These are phyloP conservation scores for Hordeum vulgare DNA, from an alignment of 176 grass and related monocot species.

Conservation along the genomic window MorexV3_pseudomolecules_assembly NC_058520.1:11973050-11973549, in stretches of 20 bases:
- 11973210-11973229: too few species aligned
- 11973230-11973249: too few species aligned
- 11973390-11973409: slow-evolving; percentile 2
- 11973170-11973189: neutral
- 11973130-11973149: neutral
- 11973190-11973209: too few species aligned
- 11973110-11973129: neutral
- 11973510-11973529: too few species aligned
- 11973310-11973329: neutral
- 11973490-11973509: too few species aligned
- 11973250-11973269: too few species aligned
- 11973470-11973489: too few species aligned
- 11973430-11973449: too few species aligned
- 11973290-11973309: too few species aligned
- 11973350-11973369: neutral
- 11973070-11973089: neutral
- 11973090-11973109: neutral
- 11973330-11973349: neutral
- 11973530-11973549: neutral
- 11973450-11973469: too few species aligned
- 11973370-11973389: neutral
- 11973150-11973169: neutral
- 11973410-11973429: neutral
- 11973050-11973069: neutral
- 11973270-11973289: too few species aligned